Evolutionary conservation across 257 asterid species (phyloP).

Genomic region (Solanum chilense): DNA sequence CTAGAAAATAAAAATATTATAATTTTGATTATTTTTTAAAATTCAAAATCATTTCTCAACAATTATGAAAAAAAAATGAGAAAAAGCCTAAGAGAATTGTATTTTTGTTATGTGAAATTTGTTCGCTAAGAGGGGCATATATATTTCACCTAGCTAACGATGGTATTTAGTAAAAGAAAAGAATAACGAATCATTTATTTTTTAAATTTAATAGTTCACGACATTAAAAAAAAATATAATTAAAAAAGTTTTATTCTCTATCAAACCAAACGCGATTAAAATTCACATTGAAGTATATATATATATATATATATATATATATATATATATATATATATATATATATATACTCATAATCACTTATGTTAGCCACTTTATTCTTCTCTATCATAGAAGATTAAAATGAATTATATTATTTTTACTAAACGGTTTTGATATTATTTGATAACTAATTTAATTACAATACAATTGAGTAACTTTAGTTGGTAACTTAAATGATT

Average conservation of each 20-base stretch:
- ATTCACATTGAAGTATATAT: neutral
- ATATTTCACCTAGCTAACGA: neutral
- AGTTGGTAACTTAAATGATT: neutral
- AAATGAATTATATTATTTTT: neutral
- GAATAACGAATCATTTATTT: no score
- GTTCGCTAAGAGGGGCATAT: neutral
- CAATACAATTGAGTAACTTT: neutral
- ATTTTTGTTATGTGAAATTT: neutral
- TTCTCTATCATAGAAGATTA: neutral
- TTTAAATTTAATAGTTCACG: no score
- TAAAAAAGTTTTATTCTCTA: neutral
- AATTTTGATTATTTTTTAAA: no score
- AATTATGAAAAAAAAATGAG: neutral
- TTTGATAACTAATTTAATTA: no score
- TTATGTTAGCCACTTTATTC: neutral
- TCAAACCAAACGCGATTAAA: neutral
- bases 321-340: neutral
- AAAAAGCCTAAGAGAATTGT: neutral
- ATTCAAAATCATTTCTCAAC: neutral
- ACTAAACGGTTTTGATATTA: no score
- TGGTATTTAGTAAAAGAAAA: neutral
- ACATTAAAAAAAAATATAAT: fast-evolving
- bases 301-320: no score
- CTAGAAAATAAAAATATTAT: neutral
- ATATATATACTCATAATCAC: neutral